phyloP scores from a whole-genome alignment of 2,329 filamentous ascomycete genomes.

The Botryotinia globosa region DNA sequence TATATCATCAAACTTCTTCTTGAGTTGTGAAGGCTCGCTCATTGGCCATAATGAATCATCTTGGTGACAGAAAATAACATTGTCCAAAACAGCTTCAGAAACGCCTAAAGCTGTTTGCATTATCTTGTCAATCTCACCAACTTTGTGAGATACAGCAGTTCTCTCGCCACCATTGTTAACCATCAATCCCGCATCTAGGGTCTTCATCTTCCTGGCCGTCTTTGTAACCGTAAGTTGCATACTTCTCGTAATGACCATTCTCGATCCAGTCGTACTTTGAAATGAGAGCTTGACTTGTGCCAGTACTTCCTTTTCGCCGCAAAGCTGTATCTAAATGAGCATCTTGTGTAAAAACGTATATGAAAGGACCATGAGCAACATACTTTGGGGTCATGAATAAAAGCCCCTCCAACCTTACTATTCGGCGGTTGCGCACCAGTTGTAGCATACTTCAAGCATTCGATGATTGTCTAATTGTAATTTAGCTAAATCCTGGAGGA shows the following conservation, averaged over 20 bases:
- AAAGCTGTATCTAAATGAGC: constrained; percentile 50
- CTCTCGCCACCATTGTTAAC: constrained; percentile 78
- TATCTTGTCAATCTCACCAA: constrained; percentile 76
- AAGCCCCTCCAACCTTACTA: constrained; percentile 80
- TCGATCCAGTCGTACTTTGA: constrained; percentile 70
- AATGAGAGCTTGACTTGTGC: constrained; percentile 92
- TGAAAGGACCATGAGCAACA: constrained; percentile 12
- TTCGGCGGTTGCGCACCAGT: constrained; percentile 92
- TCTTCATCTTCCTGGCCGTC: constrained; percentile 64
- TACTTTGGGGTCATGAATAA: constrained; percentile 94
- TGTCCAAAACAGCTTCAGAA: constrained; percentile 83
- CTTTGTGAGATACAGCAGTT: constrained; percentile 72
- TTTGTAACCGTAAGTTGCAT: constrained; percentile 87
- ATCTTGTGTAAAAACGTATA: constrained; percentile 17
- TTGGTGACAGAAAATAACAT: constrained; percentile 98
- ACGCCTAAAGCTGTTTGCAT: constrained; percentile 87
- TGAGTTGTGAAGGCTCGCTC: constrained; percentile 79
- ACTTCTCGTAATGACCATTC: constrained; percentile 80
- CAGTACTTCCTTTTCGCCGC: constrained; percentile 81
- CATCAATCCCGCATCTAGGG: constrained; percentile 75
- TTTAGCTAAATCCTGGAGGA: constrained; percentile 17
- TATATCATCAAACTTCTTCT: constrained; percentile 95
- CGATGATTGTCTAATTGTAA: constrained; percentile 76
- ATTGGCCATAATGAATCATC: constrained; percentile 97
- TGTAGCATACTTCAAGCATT: constrained; percentile 96